phyloP scores from a whole-genome alignment of 176 grass and related monocot species.

The maize (Zea mays) region DNA sequence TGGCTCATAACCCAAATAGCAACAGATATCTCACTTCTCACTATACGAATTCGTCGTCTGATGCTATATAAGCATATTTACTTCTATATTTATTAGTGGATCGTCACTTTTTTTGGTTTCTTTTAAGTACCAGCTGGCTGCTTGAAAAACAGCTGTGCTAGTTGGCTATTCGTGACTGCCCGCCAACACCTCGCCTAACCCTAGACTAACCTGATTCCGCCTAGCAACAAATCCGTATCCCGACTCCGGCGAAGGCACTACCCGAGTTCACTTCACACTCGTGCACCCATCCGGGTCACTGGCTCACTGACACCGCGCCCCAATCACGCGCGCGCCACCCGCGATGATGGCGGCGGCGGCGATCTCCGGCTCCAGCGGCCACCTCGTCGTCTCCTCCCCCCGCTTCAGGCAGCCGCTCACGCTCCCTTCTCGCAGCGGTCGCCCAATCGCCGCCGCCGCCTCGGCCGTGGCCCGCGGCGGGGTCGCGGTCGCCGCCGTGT shows the following conservation, averaged over 20 bases:
- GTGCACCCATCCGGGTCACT: not conserved
- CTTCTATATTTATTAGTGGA: too few species aligned
- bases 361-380: slow-evolving; percentile 39
- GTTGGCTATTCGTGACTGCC: too few species aligned
- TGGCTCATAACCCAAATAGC: too few species aligned
- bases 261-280: not conserved
- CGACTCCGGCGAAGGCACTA: not conserved
- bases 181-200: not conserved
- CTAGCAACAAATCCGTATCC: not conserved
- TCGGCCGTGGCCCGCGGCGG: slow-evolving; percentile 29
- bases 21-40: too few species aligned
- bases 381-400: slow-evolving; percentile 35
- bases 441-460: slow-evolving; percentile 35
- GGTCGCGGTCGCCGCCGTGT: slow-evolving; percentile 35
- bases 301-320: too few species aligned
- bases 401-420: not conserved
- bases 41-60: too few species aligned
- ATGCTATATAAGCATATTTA: too few species aligned
- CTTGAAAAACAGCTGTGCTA: too few species aligned
- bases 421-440: slow-evolving; percentile 1
- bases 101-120: too few species aligned
- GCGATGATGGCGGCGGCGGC: slow-evolving; percentile 40
- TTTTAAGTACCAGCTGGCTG: too few species aligned
- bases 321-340: not conserved
- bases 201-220: not conserved